phyloP scores from a whole-genome alignment of 768 basidiomycete genomes.

The Sporobolomyces phaffii region DNA sequence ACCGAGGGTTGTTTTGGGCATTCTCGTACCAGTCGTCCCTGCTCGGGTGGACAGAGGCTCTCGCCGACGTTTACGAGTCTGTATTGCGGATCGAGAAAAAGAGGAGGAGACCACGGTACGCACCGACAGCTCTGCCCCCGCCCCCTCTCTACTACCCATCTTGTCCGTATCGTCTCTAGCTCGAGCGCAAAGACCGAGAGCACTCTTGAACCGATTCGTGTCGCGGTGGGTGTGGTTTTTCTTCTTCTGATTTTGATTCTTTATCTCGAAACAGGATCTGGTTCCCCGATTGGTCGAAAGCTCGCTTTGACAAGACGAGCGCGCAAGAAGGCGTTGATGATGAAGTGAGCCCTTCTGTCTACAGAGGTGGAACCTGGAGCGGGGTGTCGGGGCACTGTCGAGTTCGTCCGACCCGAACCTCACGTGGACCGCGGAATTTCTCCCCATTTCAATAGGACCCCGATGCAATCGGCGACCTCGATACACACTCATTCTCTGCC shows the following conservation, averaged over 20 bases:
- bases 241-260: neutral
- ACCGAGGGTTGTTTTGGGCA: constrained; percentile 35
- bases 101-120: constrained; percentile 17
- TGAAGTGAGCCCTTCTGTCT: constrained; percentile 26
- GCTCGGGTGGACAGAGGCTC: constrained; percentile 22
- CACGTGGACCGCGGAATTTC: too few relatives aligned
- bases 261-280: constrained; percentile 7
- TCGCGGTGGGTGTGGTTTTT: too few relatives aligned
- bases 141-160: neutral
- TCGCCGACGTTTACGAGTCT: constrained; percentile 27
- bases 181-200: too few relatives aligned
- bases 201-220: too few relatives aligned
- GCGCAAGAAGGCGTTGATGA: constrained; percentile 17
- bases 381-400: too few relatives aligned
- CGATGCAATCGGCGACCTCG: constrained; percentile 8
- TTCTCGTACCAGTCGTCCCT: constrained; percentile 28
- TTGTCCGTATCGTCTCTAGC: too few relatives aligned
- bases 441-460: too few relatives aligned
- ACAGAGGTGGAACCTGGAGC: too few relatives aligned
- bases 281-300: constrained; percentile 26
- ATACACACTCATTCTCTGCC: constrained; percentile 15
- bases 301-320: neutral
- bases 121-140: too few relatives aligned
- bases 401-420: too few relatives aligned
- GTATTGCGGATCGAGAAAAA: constrained; percentile 23